Evolutionary conservation across 2,329 filamentous ascomycete genomes (phyloP).

Genomic region (Didymosphaeria variabile): DNA sequence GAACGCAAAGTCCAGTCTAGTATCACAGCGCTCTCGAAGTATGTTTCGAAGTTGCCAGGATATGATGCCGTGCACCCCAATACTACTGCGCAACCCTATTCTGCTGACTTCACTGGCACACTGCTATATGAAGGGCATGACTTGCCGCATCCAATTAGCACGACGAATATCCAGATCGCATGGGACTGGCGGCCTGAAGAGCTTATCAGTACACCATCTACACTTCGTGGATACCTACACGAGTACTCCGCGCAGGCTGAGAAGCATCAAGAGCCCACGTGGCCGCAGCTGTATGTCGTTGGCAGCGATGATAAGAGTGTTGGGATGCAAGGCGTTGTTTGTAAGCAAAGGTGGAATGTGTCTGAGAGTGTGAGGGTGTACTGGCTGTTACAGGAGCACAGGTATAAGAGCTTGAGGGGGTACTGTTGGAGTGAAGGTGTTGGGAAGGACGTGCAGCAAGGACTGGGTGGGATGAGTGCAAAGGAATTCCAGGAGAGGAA

Average conservation of each 20-base stretch:
- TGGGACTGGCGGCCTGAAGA: conserved; percentile 5
- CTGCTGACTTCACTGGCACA: background rate
- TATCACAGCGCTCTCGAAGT: conserved; percentile 2
- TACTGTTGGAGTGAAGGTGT: conserved; percentile 4
- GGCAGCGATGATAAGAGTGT: background rate
- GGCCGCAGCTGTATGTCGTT: conserved; percentile 5
- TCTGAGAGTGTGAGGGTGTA: conserved; percentile 3
- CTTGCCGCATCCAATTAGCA: conserved; percentile 2
- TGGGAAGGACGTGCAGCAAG: background rate
- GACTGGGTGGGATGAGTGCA: background rate
- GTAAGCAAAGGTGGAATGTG: background rate
- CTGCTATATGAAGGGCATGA: background rate
- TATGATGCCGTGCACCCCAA: conserved; percentile 1
- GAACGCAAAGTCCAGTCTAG: conserved; percentile 8
- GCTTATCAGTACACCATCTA: background rate
- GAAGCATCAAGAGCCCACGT: background rate
- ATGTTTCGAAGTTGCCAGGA: background rate
- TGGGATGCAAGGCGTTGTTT: conserved; percentile 4
- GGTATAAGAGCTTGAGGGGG: background rate
- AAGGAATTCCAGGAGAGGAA: background rate
- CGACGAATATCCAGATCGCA: conserved; percentile 3
- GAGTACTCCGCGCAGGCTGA: background rate
- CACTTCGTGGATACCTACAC: background rate
- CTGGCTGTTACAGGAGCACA: conserved; percentile 4
- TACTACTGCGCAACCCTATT: background rate